phyloP scores from a whole-genome alignment of 129 eudicot genomes.

The Lactuca saligna region DNA sequence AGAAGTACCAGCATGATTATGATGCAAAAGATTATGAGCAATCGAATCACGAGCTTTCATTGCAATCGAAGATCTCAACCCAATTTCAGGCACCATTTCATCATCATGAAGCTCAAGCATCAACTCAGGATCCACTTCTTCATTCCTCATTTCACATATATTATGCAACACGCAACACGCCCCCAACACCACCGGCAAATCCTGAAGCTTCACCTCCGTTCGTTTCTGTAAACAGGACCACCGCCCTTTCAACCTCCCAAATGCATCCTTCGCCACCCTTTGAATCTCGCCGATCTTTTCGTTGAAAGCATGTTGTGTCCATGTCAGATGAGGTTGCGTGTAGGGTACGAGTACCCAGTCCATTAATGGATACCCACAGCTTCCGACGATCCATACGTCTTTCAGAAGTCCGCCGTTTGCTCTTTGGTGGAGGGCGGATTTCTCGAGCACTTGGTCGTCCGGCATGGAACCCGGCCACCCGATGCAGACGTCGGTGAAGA shows the following conservation, averaged over 20 bases:
- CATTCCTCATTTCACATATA: conserved; percentile 86
- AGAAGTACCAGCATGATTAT: conserved; percentile 94
- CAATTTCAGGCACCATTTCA: conserved; percentile 85
- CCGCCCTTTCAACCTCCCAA: conserved; percentile 81
- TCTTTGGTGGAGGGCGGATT: conserved; percentile 79
- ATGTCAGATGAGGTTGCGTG: conserved; percentile 81
- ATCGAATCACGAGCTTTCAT: conserved; percentile 82
- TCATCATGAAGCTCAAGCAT: conserved; percentile 73
- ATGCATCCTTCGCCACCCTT: conserved; percentile 60
- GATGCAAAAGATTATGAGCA: conserved; percentile 95
- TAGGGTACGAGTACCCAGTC: conserved; percentile 95
- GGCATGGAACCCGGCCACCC: conserved; percentile 99
- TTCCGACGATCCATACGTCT: conserved; percentile 86
- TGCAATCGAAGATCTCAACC: conserved; percentile 62
- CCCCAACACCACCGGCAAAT: conserved; percentile 92
- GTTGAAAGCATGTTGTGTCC: conserved; percentile 96
- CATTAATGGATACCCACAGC: conserved; percentile 82
- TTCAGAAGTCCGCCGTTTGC: conserved; percentile 77
- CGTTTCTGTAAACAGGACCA: conserved; percentile 94
- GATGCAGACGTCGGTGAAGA: conserved; percentile 84
- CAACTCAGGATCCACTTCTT: conserved; percentile 57
- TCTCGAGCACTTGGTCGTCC: conserved; percentile 87
- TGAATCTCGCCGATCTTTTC: conserved; percentile 82
- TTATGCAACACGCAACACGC: conserved; percentile 98
- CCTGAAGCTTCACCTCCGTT: conserved; percentile 94